Percentiles rank a stretch among this genome's conserved stretches.
phyloP scores from a whole-genome alignment of 305 asterid species.

The Solanum hybrid region DNA sequence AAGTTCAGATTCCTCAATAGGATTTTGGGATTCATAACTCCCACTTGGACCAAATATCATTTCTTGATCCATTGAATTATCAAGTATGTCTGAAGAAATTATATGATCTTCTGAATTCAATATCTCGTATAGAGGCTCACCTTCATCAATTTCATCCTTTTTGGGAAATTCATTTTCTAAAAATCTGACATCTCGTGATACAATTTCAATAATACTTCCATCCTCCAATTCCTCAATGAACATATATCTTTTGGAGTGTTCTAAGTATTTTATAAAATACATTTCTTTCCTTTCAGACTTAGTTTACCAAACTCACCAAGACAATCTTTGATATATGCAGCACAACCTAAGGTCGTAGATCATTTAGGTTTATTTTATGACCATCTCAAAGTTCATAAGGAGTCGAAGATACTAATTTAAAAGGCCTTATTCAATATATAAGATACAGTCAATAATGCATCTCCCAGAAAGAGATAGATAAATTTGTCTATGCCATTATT shows the following conservation, averaged over 20 bases:
- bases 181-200: neutral
- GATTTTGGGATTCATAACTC: neutral
- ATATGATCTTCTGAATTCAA: neutral
- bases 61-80: neutral
- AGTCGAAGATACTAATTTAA: neutral
- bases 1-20: neutral
- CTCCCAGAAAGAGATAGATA: neutral
- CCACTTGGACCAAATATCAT: neutral
- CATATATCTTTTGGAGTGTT: too few relatives aligned
- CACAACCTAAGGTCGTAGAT: neutral
- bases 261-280: too few relatives aligned
- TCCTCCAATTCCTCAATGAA: too few relatives aligned
- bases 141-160: neutral
- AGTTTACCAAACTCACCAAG: neutral
- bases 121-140: neutral
- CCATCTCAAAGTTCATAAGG: neutral
- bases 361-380: neutral
- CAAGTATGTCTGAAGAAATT: neutral
- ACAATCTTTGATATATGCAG: neutral
- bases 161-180: neutral
- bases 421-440: neutral
- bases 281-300: neutral
- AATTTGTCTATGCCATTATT: neutral
- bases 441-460: neutral
- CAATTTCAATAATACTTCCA: neutral